phyloP scores from a whole-genome alignment of 2,329 filamentous ascomycete species.

The Pseudocercospora macadamiae region DNA sequence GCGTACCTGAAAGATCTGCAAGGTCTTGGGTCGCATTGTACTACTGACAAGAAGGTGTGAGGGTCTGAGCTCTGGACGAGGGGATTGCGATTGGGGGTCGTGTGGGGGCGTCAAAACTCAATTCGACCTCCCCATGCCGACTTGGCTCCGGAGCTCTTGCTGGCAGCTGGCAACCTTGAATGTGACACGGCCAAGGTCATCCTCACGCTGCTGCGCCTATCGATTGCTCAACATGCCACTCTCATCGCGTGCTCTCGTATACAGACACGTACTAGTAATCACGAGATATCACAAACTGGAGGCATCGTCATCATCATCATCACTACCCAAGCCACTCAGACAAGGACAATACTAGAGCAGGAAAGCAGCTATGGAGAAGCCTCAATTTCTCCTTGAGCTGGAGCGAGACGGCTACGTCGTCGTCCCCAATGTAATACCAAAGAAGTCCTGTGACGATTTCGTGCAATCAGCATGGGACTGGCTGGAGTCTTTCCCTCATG shows the following conservation, averaged over 20 bases:
- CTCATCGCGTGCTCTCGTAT: neutral
- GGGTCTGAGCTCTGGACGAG: too few relatives aligned
- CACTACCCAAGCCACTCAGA: neutral
- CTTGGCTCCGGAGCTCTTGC: too few relatives aligned
- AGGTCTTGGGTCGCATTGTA: slow-evolving; percentile 9
- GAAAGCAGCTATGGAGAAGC: slow-evolving; percentile 14
- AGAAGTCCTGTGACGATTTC: slow-evolving; percentile 19
- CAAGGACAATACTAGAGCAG: neutral
- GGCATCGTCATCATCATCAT: neutral
- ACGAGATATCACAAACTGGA: neutral
- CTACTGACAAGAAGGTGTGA: too few relatives aligned
- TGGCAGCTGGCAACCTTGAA: too few relatives aligned
- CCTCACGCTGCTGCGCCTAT: neutral
- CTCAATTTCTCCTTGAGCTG: slow-evolving; percentile 25
- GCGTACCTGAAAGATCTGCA: slow-evolving; percentile 1
- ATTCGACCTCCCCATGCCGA: too few relatives aligned
- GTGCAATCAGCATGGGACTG: slow-evolving; percentile 21
- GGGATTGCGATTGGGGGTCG: too few relatives aligned
- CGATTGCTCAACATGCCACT: neutral
- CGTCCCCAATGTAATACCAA: slow-evolving; percentile 22
- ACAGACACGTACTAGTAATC: neutral
- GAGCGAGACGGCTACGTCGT: slow-evolving; percentile 27
- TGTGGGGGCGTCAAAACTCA: neutral
- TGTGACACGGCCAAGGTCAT: neutral
- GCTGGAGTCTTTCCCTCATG: slow-evolving; percentile 25